Evolutionary conservation across 202 grass and related monocot species (phyloP), one percentile per base, ranked within the genome.

Genomic region (Elaeis oleifera): DNA sequence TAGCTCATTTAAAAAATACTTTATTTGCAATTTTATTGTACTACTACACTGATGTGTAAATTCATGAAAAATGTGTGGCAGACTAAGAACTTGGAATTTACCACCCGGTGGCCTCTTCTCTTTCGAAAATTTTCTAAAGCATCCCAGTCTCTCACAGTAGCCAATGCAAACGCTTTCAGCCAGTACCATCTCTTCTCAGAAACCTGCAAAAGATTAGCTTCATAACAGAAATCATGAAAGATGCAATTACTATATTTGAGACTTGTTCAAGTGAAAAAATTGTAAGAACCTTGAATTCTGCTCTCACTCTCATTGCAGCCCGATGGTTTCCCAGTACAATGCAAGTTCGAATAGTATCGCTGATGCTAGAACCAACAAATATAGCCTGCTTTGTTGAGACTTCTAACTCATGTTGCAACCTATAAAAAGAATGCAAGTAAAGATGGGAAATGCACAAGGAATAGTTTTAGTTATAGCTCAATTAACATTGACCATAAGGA

Each of bases 101-200:
- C 94, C 85, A 74, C 94, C 94, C 52, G 94, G 94, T 65, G 88
- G 94, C 64, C 77, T 84, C 75, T 69, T 89, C 75, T 99, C 88
- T 77, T 80, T 94, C 4, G 88, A 84, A 58, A 94, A 84, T 25
- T 92, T 79, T 99, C 94, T 63, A 99, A 71, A 68, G 79, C 88
- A 79, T 94, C 88, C 88, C 88, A 99, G 60, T 99, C 90, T 57
- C 94, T 84, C 63, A 94, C 88, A n/a, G 94, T 99, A 68, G 94
- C 85, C 50, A 99, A 73, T 75, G 94, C 94, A 78, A 87, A 99
- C 27, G 94, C 77, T 82, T 99, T 99, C 53, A 99, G 80, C 94
- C 83, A 94, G 75, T 99, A 99, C 94, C 88, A 99, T 66, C 94
- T 89, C 73, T 99, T 99, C 77, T 99, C 94, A 78, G 94, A 90